Evolutionary conservation across 352 stramenopile species (phyloP).

Genomic region (Pythium sukuiense): DNA sequence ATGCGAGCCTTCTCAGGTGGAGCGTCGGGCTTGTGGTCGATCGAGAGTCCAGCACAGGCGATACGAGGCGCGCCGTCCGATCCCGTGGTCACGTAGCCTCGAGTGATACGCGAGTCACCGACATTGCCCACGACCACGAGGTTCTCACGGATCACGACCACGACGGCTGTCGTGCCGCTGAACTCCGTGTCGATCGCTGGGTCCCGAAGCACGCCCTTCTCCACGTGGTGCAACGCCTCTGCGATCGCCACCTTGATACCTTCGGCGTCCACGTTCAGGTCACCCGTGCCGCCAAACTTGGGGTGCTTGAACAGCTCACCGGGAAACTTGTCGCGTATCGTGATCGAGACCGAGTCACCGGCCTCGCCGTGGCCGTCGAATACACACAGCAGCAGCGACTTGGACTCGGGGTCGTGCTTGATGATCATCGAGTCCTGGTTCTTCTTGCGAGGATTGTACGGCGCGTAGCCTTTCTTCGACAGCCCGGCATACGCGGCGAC

Average conservation of each 20-base stretch:
- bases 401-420: constrained; percentile 89
- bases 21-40: constrained; percentile 98
- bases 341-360: constrained; percentile 90
- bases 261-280: constrained; percentile 58
- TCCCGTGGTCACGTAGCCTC: constrained; percentile 60
- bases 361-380: constrained; percentile 97
- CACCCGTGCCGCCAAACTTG: constrained; percentile 59
- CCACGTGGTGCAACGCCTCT: constrained; percentile 54
- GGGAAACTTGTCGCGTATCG: constrained; percentile 89
- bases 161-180: constrained; percentile 83
- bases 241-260: constrained; percentile 56
- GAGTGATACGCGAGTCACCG: constrained; percentile 95
- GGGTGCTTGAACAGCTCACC: constrained; percentile 91
- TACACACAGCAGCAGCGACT: constrained; percentile 94
- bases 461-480: constrained; percentile 84
- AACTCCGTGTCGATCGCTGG: constrained; percentile 94
- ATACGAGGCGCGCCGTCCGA: constrained; percentile 33
- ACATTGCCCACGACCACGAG: constrained; percentile 95
- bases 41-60: constrained; percentile 84
- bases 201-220: constrained; percentile 88
- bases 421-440: constrained; percentile 98
- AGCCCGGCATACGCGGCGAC: constrained; percentile 72
- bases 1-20: constrained; percentile 96
- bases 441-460: constrained; percentile 97
- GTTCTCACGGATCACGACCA: constrained; percentile 69